Base-by-base conservation (phyloP, 2,329 filamentous ascomycete species). In the Colletotrichum musae region DNA sequence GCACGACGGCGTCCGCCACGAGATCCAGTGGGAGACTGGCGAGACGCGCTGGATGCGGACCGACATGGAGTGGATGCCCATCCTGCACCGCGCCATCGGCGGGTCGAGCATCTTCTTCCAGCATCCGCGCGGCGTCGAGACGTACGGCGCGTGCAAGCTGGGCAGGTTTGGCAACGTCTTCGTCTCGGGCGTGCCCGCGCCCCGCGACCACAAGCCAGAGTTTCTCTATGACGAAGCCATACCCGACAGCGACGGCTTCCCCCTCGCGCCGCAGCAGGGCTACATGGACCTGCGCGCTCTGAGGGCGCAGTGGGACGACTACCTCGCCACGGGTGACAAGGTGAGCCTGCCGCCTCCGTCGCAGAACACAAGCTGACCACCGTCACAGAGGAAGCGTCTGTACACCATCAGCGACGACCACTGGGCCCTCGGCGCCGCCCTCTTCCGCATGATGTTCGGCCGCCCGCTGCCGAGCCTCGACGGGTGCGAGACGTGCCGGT, bases 71-170 rank as follows among this genome's bases (percentile, higher is more conserved):
- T 89, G 87, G 87, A 78, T 83, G 65, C 82, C 86, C 0, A 82
- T 88, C 39, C 74, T 89, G 50, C 87, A 89, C 70, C 80, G 84
- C 12, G 79, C 81, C 47, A 80, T 89, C 50, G 75, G 68, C 58
- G 81, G 86, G 0, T 73, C 72, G n/a, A 86, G 86, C 72, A 82
- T 89, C 62, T 86, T 83, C 74, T 82, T 89, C 72, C 81, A 84
- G 74, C 80, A 85, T 59, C 82, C 86, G 43, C 77, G 78, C 13
- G 84, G 83, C 2, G 75, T 70, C 13, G 86, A 88, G 76, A 83
- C 80, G 39, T 89, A 88, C 72, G 87, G 87, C 0, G 73, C 79
- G 32, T 88, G 86, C 72, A 89, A 88, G 77, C 76, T 89, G 63
- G 86, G 86, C 15, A 81, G 84, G 50, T 87, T 86, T 62, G 73